Percentiles rank a stretch among this genome's conserved stretches.
Conservation (phyloP, 1,139 yeast genomes). For the Candida sp. region DNA sequence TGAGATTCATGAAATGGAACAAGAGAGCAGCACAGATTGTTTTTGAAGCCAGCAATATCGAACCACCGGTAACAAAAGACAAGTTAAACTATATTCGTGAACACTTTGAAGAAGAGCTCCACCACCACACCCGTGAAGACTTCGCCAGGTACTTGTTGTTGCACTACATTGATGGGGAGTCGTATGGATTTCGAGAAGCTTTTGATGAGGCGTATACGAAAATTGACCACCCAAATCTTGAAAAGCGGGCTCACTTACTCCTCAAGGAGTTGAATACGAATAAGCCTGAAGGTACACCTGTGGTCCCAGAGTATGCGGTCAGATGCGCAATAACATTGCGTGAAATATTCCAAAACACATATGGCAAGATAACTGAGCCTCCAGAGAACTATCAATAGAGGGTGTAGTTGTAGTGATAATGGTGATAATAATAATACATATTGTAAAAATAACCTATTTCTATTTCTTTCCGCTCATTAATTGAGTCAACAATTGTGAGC, state of each 20-base stretch:
- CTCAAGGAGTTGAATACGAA: constrained; percentile 7
- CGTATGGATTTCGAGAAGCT: constrained; percentile 14
- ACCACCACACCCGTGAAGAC: constrained; percentile 13
- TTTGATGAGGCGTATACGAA: constrained; percentile 18
- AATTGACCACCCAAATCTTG: constrained; percentile 7
- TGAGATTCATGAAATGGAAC: constrained; percentile 12
- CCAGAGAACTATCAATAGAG: constrained; percentile 15
- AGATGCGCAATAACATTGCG: constrained; percentile 21
- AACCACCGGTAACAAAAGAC: neutral
- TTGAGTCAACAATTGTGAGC: constrained; percentile 72
- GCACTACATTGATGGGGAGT: constrained; percentile 17
- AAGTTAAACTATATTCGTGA: constrained; percentile 10
- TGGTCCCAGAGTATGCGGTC: constrained; percentile 11
- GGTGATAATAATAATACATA: neutral
- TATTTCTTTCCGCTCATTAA: constrained; percentile 69
- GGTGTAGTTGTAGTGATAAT: neutral
- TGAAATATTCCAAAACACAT: constrained; percentile 19
- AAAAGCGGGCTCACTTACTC: constrained; percentile 12
- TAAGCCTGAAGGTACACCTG: neutral
- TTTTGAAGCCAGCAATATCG: constrained; percentile 11
- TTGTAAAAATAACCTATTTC: neutral
- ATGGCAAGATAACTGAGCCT: constrained; percentile 21
- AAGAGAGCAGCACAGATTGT: constrained; percentile 13
- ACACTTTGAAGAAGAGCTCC: constrained; percentile 11
- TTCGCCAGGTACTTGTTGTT: constrained; percentile 19